Evolutionary conservation across 768 basidiomycete genomes (phyloP).

Genomic region (Boletus subcaerulescens): DNA sequence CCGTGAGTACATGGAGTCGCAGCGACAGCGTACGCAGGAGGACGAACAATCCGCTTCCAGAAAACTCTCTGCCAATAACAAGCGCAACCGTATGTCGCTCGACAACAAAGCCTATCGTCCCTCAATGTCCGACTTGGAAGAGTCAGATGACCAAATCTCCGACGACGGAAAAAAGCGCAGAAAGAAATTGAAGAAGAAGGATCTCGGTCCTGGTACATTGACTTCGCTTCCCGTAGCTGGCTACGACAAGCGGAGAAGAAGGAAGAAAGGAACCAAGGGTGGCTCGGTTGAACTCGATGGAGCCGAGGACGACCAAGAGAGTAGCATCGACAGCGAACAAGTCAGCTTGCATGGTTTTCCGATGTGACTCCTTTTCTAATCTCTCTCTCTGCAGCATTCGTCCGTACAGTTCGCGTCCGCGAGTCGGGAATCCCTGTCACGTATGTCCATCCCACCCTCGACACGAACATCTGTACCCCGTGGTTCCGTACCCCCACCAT

Average conservation of each 20-base stretch:
- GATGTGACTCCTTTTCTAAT: slow-evolving; percentile 5
- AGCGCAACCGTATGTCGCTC: slow-evolving; percentile 60
- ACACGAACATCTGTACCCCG: slow-evolving; percentile 37
- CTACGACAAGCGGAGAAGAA: slow-evolving; percentile 60
- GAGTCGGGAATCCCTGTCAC: slow-evolving; percentile 31
- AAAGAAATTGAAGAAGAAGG: slow-evolving; percentile 48
- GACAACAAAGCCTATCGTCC: slow-evolving; percentile 86
- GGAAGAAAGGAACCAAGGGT: slow-evolving; percentile 45
- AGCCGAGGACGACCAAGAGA: slow-evolving; percentile 50
- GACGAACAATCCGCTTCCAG: slow-evolving; percentile 29
- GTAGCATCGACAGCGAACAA: slow-evolving; percentile 38
- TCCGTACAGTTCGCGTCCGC: slow-evolving; percentile 33
- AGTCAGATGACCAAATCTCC: slow-evolving; percentile 59
- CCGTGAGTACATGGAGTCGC: slow-evolving; percentile 48
- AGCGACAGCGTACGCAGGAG: slow-evolving; percentile 24
- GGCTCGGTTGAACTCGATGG: slow-evolving; percentile 36
- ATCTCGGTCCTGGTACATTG: slow-evolving; percentile 51
- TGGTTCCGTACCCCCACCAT: slow-evolving; percentile 41
- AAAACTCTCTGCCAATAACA: slow-evolving; percentile 36
- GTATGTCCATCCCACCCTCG: slow-evolving; percentile 38
- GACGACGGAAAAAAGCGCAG: slow-evolving; percentile 52
- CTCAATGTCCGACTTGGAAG: slow-evolving; percentile 59
- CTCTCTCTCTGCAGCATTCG: slow-evolving; percentile 16
- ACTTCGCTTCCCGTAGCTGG: slow-evolving; percentile 66
- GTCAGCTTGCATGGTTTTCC: slow-evolving; percentile 33